A percentile compares a stretch with the other conserved stretches of the same genome.
phyloP scores from a whole-genome alignment of 2,329 filamentous ascomycete genomes.

The Cytospora piceicola region DNA sequence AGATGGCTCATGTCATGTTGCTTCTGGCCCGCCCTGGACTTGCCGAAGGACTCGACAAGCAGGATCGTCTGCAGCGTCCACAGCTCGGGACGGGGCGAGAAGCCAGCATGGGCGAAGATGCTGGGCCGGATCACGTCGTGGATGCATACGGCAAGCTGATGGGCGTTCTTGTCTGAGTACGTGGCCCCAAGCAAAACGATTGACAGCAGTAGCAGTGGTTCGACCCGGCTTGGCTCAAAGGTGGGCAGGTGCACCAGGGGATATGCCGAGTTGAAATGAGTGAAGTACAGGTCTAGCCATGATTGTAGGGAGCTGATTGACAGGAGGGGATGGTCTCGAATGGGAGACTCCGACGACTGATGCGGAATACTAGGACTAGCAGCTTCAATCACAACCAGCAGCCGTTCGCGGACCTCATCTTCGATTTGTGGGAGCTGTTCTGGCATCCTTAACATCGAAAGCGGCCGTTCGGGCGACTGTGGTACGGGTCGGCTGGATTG shows the following conservation, averaged over 20 bases:
- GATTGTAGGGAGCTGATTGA: slow-evolving; percentile 55
- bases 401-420: slow-evolving; percentile 44
- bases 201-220: slow-evolving; percentile 57
- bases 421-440: slow-evolving; percentile 41
- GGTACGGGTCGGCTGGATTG: not conserved
- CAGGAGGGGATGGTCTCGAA: slow-evolving; percentile 55
- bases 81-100: slow-evolving; percentile 61
- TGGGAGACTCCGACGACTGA: slow-evolving; percentile 39
- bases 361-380: slow-evolving; percentile 48
- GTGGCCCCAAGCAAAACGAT: slow-evolving; percentile 65
- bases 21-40: slow-evolving; percentile 63
- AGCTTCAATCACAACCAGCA: slow-evolving; percentile 56
- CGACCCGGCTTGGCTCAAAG: slow-evolving; percentile 53
- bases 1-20: slow-evolving; percentile 67
- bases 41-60: slow-evolving; percentile 67
- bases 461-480: slow-evolving; percentile 35
- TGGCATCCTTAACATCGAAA: slow-evolving; percentile 34
- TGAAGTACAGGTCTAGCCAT: slow-evolving; percentile 64
- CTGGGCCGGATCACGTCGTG: slow-evolving; percentile 63
- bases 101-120: slow-evolving; percentile 61
- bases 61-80: slow-evolving; percentile 66
- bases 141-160: slow-evolving; percentile 64
- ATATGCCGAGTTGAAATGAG: slow-evolving; percentile 62
- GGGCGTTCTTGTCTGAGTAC: slow-evolving; percentile 61
- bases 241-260: slow-evolving; percentile 63